Conservation (phyloP, 768 basidiomycete species). For the Termitomyces sp. region DNA sequence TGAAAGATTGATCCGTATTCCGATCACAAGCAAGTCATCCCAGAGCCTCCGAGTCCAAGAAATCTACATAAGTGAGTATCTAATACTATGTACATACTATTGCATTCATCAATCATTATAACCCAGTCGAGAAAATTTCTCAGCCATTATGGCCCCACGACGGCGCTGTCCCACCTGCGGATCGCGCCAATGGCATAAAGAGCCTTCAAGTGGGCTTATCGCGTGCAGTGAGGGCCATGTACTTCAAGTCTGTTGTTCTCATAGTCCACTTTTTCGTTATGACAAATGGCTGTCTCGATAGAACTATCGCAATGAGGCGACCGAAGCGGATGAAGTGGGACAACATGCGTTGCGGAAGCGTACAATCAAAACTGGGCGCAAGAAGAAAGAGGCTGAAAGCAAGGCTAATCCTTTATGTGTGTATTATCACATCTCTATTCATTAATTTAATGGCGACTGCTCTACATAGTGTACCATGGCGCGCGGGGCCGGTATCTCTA, state of each 20-base stretch:
- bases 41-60: too few species aligned
- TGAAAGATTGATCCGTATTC: not conserved
- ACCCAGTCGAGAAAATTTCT: too few species aligned
- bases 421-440: constrained; percentile 13
- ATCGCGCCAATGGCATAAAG: constrained; percentile 86
- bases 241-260: constrained; percentile 57
- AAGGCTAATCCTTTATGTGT: constrained; percentile 58
- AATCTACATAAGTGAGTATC: too few species aligned
- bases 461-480: constrained; percentile 74
- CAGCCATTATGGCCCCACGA: constrained; percentile 51
- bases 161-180: constrained; percentile 75
- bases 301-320: constrained; percentile 83
- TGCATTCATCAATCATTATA: too few species aligned
- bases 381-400: constrained; percentile 47
- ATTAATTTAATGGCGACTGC: not conserved
- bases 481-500: constrained; percentile 74
- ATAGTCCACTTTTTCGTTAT: not conserved
- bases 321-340: constrained; percentile 61
- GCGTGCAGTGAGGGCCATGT: constrained; percentile 92
- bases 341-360: constrained; percentile 66
- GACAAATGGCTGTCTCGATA: constrained; percentile 23
- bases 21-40: too few species aligned
- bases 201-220: constrained; percentile 73
- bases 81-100: too few species aligned
- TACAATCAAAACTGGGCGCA: constrained; percentile 52